A percentile compares a stretch with the other conserved stretches of the same genome.
Evolutionary conservation across 2,329 filamentous ascomycete genomes (phyloP).

Genomic region (Trichoderma sp.): DNA sequence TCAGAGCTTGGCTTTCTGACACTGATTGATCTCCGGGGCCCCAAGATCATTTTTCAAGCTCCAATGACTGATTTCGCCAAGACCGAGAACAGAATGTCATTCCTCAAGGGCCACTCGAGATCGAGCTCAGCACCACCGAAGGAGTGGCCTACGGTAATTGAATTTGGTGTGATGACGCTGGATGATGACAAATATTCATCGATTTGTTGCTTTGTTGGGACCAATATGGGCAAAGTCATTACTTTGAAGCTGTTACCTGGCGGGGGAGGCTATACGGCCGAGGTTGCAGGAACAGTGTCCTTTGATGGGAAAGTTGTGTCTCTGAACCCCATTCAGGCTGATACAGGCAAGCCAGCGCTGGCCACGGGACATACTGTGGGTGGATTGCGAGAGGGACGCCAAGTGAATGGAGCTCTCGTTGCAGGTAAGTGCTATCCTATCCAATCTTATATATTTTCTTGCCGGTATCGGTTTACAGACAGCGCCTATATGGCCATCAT

Average conservation of each 20-base stretch:
- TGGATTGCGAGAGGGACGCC: conserved; percentile 73
- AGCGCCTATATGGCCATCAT: not conserved
- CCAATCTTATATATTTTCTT: not conserved
- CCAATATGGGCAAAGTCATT: conserved; percentile 77
- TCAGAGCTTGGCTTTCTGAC: conserved; percentile 81
- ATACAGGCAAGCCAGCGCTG: conserved; percentile 73
- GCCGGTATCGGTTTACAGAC: not conserved
- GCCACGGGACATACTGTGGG: conserved; percentile 77
- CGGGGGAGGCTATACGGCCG: conserved; percentile 70
- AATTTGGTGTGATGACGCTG: conserved; percentile 91
- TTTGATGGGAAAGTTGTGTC: conserved; percentile 73
- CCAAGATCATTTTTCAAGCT: conserved; percentile 77
- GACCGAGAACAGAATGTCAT: conserved; percentile 74
- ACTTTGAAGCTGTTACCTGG: conserved; percentile 90
- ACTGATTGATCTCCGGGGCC: conserved; percentile 86
- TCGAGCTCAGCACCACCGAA: conserved; percentile 47
- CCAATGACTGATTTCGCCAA: conserved; percentile 75
- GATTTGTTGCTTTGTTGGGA: conserved; percentile 90
- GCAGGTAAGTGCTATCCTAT: conserved; percentile 57
- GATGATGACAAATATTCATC: conserved; percentile 96
- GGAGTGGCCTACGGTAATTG: conserved; percentile 80
- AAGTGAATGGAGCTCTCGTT: conserved; percentile 79
- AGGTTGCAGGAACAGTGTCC: conserved; percentile 68
- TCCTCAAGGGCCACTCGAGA: conserved; percentile 56
- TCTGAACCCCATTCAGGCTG: conserved; percentile 77